Evolutionary conservation across 1,284 basidiomycete species (phyloP).

Genomic region (Naganishia albida): DNA sequence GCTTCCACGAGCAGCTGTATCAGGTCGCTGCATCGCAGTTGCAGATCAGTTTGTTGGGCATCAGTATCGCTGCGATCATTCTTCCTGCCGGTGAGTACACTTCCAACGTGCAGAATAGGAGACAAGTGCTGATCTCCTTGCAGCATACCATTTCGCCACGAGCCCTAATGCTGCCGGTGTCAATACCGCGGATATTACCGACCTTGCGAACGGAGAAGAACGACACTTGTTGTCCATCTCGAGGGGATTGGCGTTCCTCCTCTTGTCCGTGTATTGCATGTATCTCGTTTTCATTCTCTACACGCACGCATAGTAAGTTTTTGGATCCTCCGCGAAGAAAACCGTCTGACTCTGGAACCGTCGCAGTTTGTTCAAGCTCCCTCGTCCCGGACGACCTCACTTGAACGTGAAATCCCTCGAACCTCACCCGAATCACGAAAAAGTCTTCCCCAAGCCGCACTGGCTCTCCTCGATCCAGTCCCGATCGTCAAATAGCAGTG

Average conservation of each 20-base stretch:
- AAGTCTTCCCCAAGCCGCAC: slow-evolving; percentile 50
- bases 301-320: slow-evolving; percentile 48
- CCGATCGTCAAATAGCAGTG: slow-evolving; percentile 37
- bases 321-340: background rate
- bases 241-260: slow-evolving; percentile 60
- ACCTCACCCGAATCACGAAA: slow-evolving; percentile 44
- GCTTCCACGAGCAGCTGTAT: slow-evolving; percentile 67
- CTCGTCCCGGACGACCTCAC: slow-evolving; percentile 25
- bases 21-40: slow-evolving; percentile 71
- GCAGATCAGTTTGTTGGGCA: slow-evolving; percentile 74
- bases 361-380: slow-evolving; percentile 25
- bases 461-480: slow-evolving; percentile 50
- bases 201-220: slow-evolving; percentile 19
- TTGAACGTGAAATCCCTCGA: slow-evolving; percentile 35
- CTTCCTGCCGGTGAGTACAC: slow-evolving; percentile 1
- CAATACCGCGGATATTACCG: slow-evolving; percentile 29
- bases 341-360: background rate
- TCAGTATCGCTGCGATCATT: slow-evolving; percentile 45
- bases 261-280: slow-evolving; percentile 61
- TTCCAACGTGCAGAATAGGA: no score
- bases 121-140: slow-evolving; percentile 66
- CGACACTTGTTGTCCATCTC: slow-evolving; percentile 54
- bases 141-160: slow-evolving; percentile 61
- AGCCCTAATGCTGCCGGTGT: slow-evolving; percentile 30
- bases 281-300: slow-evolving; percentile 58